Base-by-base conservation (phyloP, 2,329 filamentous ascomycete species). In the Beauveria scarabaeidicola region DNA sequence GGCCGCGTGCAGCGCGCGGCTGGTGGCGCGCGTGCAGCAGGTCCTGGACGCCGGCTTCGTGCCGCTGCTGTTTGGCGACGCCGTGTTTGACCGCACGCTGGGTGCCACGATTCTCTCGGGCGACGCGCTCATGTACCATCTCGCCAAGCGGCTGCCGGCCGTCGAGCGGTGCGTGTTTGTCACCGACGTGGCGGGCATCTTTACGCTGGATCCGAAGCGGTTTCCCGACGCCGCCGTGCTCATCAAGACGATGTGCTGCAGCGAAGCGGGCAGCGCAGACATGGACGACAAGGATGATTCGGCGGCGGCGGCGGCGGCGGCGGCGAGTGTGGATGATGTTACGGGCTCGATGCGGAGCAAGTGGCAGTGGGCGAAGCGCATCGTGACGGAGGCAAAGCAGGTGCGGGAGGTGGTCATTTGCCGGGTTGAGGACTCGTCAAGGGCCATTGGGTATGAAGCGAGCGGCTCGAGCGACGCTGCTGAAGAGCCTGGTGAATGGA, bases 321-420 rank as follows among this genome's bases (percentile, higher is more conserved):
- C 15, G 21, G 38, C 43, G n/a, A 44, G 23, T 13, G 55, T 61
- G 32, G 55, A 61, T 21, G 60, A 61, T 19, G 60, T 61, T 9
- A 61, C 60, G 5, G 60, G 60, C 2, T 27, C 43, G n/a, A 61
- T 61, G 60, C 50, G 51, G 32, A 61, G 60, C 17, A 61, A 61
- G 27, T 61, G 60, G 41, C 29, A 61, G 43, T 61, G 60, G 60
- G 60, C 55, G 55, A 52, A 38, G 38, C 48, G 51, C 21, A 61
- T 61, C 51, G 51, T 58, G 51, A 55, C 38, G 19, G 55, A 55
- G 36, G 55, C 60, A 9, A n/a, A 17, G 25, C 29, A 43, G 21
- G n/a, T 59, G 38, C 36, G 19, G 5, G 41, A 55, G 32, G 60
- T 61, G n/a, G 15, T 51, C 3, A 59, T 61, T 46, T 61, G 60